These are phyloP conservation scores for Talaromyces sp. DNA, from an alignment of 2,329 filamentous ascomycete genomes.

Conservation along the genomic window DNA sequence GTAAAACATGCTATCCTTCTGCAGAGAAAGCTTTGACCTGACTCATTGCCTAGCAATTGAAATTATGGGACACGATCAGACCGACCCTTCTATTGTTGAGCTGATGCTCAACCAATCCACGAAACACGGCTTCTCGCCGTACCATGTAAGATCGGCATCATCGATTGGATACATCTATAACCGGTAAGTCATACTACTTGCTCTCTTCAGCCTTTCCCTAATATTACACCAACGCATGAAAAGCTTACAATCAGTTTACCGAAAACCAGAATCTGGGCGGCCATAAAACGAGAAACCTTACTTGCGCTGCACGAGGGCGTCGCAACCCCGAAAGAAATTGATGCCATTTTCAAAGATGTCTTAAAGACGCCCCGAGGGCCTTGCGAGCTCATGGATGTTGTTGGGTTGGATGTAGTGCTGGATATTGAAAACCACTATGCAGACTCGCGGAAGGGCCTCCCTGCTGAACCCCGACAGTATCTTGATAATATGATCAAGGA, in stretches of 20 bases:
- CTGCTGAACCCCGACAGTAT: slow-evolving; percentile 28
- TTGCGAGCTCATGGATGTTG: slow-evolving; percentile 39
- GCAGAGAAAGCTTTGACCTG: not conserved
- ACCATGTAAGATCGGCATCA: slow-evolving; percentile 32
- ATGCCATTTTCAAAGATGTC: slow-evolving; percentile 35
- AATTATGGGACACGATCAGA: slow-evolving; percentile 36
- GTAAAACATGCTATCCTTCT: not conserved
- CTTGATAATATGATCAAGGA: slow-evolving; percentile 28
- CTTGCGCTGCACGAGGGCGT: slow-evolving; percentile 33
- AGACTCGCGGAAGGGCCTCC: slow-evolving; percentile 26
- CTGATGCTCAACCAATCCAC: slow-evolving; percentile 26
- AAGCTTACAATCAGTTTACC: not conserved
- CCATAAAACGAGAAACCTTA: slow-evolving; percentile 40
- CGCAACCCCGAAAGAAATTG: slow-evolving; percentile 32
- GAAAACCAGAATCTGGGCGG: slow-evolving; percentile 35
- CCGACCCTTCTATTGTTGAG: slow-evolving; percentile 25
- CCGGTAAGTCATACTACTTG: slow-evolving; percentile 22
- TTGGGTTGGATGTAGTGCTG: slow-evolving; percentile 38
- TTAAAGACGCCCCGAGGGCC: slow-evolving; percentile 33
- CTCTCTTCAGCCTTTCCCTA: not conserved
- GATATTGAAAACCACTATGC: slow-evolving; percentile 40
- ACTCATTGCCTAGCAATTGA: slow-evolving; percentile 27
- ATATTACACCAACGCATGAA: not conserved
- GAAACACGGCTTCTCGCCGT: slow-evolving; percentile 34
- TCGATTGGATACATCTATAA: slow-evolving; percentile 41